Conservation (phyloP, 2,329 filamentous ascomycete species). For the Fusarium sp. region DNA sequence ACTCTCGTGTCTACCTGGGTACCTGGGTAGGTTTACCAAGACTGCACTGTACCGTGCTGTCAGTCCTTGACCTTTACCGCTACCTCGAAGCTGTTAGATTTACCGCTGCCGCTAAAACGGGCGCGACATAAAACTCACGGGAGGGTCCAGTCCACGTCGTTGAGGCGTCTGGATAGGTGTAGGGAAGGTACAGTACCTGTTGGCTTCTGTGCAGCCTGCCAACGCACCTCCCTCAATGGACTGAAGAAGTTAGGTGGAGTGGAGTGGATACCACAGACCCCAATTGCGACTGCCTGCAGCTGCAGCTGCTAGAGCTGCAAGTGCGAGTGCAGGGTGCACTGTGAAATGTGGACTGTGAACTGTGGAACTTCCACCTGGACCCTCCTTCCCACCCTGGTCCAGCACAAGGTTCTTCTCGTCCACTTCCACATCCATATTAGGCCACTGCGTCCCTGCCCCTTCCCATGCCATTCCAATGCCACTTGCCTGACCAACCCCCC, state of each 20-base stretch:
- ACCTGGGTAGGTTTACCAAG: not conserved
- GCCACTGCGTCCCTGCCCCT: conserved; percentile 41
- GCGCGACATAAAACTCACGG: conserved; percentile 10
- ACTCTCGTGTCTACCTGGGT: not conserved
- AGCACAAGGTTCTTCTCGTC: conserved; percentile 26
- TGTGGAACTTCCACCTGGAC: conserved; percentile 15
- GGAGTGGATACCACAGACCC: conserved; percentile 1
- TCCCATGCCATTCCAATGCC: conserved; percentile 38
- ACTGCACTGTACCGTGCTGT: conserved; percentile 1
- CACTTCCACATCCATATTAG: conserved; percentile 41
- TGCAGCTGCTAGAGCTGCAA: conserved; percentile 5
- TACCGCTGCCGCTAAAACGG: conserved; percentile 33
- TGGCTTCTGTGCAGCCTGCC: conserved; percentile 6
- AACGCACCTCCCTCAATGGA: conserved; percentile 6
- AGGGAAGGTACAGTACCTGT: conserved; percentile 11
- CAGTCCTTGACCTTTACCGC: not conserved
- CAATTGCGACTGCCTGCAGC: not conserved
- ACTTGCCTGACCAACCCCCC: conserved; percentile 43
- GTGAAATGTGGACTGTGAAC: not conserved
- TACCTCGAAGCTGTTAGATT: conserved; percentile 4
- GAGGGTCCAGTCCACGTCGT: conserved; percentile 35
- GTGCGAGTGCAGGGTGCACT: conserved; percentile 3
- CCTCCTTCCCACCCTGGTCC: conserved; percentile 23
- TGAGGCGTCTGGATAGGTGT: conserved; percentile 11
- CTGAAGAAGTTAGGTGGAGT: not conserved